Percentiles rank a stretch among this genome's conserved stretches.
These are phyloP conservation scores for Colletotrichum acutatum DNA, from an alignment of 2,329 filamentous ascomycete species.

Conservation along the genomic window DNA sequence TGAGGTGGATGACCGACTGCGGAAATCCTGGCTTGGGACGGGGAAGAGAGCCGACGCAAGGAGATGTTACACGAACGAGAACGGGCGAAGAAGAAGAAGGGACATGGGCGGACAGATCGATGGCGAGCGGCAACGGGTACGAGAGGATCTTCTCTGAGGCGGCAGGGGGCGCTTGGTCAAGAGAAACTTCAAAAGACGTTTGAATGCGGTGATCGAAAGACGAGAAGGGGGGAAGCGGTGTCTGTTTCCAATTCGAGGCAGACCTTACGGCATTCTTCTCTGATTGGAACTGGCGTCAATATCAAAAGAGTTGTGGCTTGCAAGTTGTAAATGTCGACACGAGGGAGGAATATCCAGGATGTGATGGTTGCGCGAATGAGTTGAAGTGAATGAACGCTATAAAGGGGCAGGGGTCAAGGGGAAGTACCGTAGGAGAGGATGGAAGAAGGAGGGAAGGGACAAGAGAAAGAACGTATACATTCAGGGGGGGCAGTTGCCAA, in stretches of 20 bases:
- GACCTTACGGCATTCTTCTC: not conserved
- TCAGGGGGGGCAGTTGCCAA: not conserved
- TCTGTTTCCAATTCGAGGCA: not conserved
- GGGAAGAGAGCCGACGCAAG: constrained; percentile 9
- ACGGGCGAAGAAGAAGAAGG: constrained; percentile 7
- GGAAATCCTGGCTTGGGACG: not conserved
- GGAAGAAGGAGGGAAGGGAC: not conserved
- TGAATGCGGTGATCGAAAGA: not conserved
- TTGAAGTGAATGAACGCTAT: not conserved
- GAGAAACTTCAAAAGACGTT: not conserved
- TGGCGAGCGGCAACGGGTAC: not conserved
- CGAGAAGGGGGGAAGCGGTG: not conserved
- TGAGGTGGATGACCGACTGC: constrained; percentile 21
- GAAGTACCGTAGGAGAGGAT: not conserved
- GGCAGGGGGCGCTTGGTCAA: not conserved
- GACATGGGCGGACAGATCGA: constrained; percentile 8
- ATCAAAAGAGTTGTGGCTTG: not conserved
- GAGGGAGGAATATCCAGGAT: not conserved
- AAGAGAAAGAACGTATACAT: not conserved
- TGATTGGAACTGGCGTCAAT: not conserved
- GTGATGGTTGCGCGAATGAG: not conserved
- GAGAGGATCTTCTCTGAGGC: not conserved
- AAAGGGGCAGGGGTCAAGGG: not conserved
- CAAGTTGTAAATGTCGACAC: not conserved
- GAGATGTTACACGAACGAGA: constrained; percentile 20